A percentile compares a stretch with the other conserved stretches of the same genome.
These are phyloP conservation scores for Knufia fluminis DNA, from an alignment of 2,329 filamentous ascomycete genomes.

Conservation along the genomic window DNA sequence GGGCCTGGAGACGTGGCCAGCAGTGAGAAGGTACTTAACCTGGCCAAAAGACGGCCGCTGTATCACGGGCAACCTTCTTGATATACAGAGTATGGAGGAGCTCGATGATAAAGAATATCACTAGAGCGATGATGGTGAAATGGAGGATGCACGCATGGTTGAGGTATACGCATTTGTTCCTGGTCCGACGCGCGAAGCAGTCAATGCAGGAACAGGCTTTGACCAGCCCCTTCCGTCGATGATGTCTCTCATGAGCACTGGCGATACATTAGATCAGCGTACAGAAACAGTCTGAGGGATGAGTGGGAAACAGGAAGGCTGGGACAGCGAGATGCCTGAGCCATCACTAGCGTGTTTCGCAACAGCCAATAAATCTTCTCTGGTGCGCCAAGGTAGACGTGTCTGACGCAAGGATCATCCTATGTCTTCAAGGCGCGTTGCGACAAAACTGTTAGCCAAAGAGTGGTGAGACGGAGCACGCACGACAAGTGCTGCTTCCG, in stretches of 20 bases:
- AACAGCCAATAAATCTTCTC: constrained; percentile 17
- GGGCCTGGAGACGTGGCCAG: constrained; percentile 7
- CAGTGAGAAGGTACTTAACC: neutral
- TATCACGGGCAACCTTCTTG: constrained; percentile 8
- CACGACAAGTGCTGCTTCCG: too few species aligned
- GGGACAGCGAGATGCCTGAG: constrained; percentile 15
- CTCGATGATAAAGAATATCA: neutral
- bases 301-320: constrained; percentile 21
- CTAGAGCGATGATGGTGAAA: neutral
- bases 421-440: neutral
- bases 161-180: neutral
- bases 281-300: constrained; percentile 12
- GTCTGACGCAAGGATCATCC: constrained; percentile 18
- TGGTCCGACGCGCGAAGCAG: neutral
- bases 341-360: constrained; percentile 10
- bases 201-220: constrained; percentile 8
- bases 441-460: too few species aligned
- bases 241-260: constrained; percentile 1
- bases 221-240: constrained; percentile 1
- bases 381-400: constrained; percentile 14
- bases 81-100: neutral
- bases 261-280: constrained; percentile 9
- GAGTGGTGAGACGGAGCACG: too few species aligned
- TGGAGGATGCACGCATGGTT: neutral
- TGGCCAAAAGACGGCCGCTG: constrained; percentile 6